Percentiles rank a stretch among this genome's conserved stretches.
Evolutionary conservation across 2,329 filamentous ascomycete genomes (phyloP).

Genomic region (Thermothelomyces thermophilus): DNA sequence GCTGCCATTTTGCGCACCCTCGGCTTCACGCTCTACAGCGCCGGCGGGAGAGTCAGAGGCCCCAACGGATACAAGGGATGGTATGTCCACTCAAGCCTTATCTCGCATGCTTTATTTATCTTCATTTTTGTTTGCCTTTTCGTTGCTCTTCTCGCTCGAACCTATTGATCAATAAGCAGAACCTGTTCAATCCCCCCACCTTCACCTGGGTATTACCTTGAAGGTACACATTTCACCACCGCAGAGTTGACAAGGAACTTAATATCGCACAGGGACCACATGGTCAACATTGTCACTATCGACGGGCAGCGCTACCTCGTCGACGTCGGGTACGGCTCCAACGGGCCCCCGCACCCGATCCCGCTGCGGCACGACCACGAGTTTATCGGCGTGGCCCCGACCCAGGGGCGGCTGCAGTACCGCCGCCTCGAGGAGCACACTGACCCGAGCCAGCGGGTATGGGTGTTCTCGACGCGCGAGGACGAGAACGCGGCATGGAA

Average conservation of each 20-base stretch:
- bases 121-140: no score
- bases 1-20: constrained; percentile 41
- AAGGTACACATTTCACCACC: no score
- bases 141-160: no score
- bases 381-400: constrained; percentile 36
- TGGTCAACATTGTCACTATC: constrained; percentile 54
- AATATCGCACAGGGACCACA: constrained; percentile 56
- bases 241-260: no score
- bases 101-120: no score
- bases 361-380: constrained; percentile 26
- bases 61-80: constrained; percentile 23
- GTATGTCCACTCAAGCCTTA: no score
- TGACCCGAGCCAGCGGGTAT: constrained; percentile 32
- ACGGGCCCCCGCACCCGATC: constrained; percentile 32
- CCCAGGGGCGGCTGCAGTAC: constrained; percentile 39
- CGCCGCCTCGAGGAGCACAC: constrained; percentile 29
- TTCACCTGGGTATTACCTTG: no score
- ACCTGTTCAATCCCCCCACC: no score
- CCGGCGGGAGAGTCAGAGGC: constrained; percentile 38
- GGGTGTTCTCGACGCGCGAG: constrained; percentile 34
- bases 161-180: no score
- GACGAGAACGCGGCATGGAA: constrained; percentile 34
- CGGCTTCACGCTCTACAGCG: constrained; percentile 44
- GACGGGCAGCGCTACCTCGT: constrained; percentile 40
- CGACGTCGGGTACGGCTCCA: constrained; percentile 56